Conservation (phyloP, 2,329 filamentous ascomycete genomes). For the Pezicula rhizophila region DNA sequence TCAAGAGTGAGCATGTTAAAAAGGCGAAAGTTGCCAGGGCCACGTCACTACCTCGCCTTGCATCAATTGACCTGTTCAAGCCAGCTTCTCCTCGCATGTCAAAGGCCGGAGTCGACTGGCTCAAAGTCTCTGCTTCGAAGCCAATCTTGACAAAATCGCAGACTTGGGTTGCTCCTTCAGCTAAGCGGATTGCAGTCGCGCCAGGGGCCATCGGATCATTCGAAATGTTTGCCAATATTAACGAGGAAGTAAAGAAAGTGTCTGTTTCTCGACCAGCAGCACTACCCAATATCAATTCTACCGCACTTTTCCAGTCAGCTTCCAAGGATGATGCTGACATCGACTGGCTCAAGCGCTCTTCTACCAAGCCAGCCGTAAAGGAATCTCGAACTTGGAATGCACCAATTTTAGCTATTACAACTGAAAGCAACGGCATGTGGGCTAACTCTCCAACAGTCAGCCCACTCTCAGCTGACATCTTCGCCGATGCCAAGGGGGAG, state of each 20-base stretch:
- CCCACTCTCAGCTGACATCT: neutral
- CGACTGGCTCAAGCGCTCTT: neutral
- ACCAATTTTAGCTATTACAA: too few species aligned
- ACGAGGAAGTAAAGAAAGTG: neutral
- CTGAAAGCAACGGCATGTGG: too few species aligned
- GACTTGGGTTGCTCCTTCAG: neutral
- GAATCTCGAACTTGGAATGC: too few species aligned
- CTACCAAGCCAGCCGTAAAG: neutral
- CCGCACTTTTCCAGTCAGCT: neutral
- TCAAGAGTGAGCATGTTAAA: neutral
- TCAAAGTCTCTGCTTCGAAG: neutral
- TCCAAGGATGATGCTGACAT: neutral
- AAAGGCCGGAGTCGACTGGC: conserved; percentile 1
- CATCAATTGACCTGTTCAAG: neutral
- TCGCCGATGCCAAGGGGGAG: neutral
- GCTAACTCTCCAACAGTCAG: too few species aligned
- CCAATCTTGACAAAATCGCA: neutral
- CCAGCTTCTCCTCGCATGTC: neutral
- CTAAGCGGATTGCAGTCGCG: neutral
- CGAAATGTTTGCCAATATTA: neutral
- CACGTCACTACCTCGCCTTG: neutral
- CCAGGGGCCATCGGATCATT: neutral
- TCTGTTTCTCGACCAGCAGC: neutral
- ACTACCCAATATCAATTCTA: neutral
- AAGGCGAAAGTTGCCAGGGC: neutral